A percentile compares a stretch with the other conserved stretches of the same genome.
Evolutionary conservation across 2,329 filamentous ascomycete genomes (phyloP).

Genomic region (Sarocladiaceae sp.): DNA sequence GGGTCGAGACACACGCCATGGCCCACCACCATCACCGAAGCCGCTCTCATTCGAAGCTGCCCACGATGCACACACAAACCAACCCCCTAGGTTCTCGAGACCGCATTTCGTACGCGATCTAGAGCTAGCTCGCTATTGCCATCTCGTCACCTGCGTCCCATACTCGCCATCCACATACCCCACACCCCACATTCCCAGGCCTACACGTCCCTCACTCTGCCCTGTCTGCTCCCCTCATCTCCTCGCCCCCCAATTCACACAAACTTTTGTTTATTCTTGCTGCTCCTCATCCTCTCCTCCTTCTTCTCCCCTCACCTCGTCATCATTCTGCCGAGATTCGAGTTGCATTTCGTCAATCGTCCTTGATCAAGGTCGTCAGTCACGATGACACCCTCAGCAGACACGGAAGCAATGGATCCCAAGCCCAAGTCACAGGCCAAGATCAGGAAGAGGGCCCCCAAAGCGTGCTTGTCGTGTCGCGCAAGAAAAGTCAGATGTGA

Average conservation of each 20-base stretch:
- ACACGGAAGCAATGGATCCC: slow-evolving; percentile 18
- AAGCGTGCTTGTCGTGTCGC: slow-evolving; percentile 46
- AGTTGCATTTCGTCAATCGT: not conserved
- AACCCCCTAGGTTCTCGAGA: too few species aligned
- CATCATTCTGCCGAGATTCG: not conserved
- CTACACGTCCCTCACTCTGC: slow-evolving; percentile 12
- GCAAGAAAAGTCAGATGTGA: slow-evolving; percentile 48
- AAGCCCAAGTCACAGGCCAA: slow-evolving; percentile 29
- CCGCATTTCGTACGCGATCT: too few species aligned
- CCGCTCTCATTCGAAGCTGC: not conserved
- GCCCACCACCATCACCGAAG: too few species aligned
- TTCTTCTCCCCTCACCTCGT: not conserved
- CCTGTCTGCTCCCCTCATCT: slow-evolving; percentile 10
- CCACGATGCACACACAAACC: not conserved
- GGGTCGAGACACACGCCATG: not conserved
- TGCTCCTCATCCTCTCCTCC: not conserved
- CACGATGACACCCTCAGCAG: slow-evolving; percentile 13
- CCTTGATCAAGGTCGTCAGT: not conserved
- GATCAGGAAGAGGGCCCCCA: slow-evolving; percentile 41
- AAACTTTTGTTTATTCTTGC: slow-evolving; percentile 8
- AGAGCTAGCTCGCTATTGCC: not conserved
- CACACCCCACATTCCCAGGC: slow-evolving; percentile 19
- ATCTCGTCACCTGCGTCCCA: not conserved
- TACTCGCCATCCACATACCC: slow-evolving; percentile 12
- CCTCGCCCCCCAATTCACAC: slow-evolving; percentile 7